phyloP scores from a whole-genome alignment of 805 yeast genomes.

The Suhomyces sp. region DNA sequence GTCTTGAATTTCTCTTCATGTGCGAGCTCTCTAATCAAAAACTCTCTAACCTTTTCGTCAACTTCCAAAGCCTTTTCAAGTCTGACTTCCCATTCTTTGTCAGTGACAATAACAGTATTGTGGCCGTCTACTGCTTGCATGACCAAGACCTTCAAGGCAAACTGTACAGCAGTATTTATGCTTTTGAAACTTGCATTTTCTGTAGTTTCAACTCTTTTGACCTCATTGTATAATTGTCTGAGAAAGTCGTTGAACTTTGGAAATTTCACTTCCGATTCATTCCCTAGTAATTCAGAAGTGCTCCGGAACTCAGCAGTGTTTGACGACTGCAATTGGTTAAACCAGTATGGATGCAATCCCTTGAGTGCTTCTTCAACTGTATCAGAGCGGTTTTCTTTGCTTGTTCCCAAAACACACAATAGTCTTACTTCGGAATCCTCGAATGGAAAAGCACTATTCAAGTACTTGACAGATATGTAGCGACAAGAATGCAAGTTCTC shows the following conservation, averaged over 20 bases:
- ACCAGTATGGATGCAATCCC: constrained; percentile 86
- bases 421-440: constrained; percentile 63
- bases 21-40: constrained; percentile 20
- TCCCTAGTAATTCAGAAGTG: constrained; percentile 44
- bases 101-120: constrained; percentile 56
- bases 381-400: constrained; percentile 59
- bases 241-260: constrained; percentile 53
- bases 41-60: constrained; percentile 49
- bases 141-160: constrained; percentile 56
- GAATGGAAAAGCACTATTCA: constrained; percentile 64
- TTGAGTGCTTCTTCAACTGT: constrained; percentile 73
- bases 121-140: constrained; percentile 59
- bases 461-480: constrained; percentile 61
- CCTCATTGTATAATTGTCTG: constrained; percentile 15
- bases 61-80: constrained; percentile 65
- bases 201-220: constrained; percentile 6
- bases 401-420: constrained; percentile 64
- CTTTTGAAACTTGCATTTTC: constrained; percentile 21
- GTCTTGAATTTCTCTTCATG: constrained; percentile 5
- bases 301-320: constrained; percentile 42
- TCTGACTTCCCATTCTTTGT: constrained; percentile 71
- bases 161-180: constrained; percentile 45
- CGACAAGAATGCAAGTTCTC: constrained; percentile 48
- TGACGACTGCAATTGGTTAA: constrained; percentile 48
- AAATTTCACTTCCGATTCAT: constrained; percentile 39